These are phyloP conservation scores for Smittium mucronatum DNA, from an alignment of 371 early-diverging fungal species.

Conservation along the genomic window DNA sequence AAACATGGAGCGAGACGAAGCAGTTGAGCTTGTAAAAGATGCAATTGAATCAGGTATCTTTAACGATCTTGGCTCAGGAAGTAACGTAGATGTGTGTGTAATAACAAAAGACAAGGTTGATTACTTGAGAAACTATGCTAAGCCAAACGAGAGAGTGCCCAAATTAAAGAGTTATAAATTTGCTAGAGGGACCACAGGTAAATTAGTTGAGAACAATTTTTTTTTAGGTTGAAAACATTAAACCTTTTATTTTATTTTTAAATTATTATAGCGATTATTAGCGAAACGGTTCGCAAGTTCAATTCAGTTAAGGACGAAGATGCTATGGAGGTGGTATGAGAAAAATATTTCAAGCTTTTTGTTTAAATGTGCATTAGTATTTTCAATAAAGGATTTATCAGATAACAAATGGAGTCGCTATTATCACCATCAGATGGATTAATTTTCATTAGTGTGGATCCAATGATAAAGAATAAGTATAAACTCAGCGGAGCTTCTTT, in stretches of 20 bases:
- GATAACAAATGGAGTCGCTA: too few relatives aligned
- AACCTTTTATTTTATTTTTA: too few relatives aligned
- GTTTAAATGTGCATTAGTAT: too few relatives aligned
- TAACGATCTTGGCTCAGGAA: slow-evolving; percentile 99
- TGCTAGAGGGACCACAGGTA: slow-evolving; percentile 34
- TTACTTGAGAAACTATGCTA: slow-evolving; percentile 68
- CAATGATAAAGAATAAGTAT: too few relatives aligned
- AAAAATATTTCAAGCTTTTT: too few relatives aligned
- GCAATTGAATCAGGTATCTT: slow-evolving; percentile 98
- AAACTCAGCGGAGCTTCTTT: too few relatives aligned
- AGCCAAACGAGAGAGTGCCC: slow-evolving; percentile 75
- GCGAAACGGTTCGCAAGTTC: background rate
- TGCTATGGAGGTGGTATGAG: slow-evolving; percentile 5
- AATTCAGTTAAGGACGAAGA: background rate
- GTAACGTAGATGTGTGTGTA: slow-evolving; percentile 93
- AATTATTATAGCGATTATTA: slow-evolving; percentile 2
- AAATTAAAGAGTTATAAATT: slow-evolving; percentile 73
- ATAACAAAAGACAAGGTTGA: slow-evolving; percentile 74
- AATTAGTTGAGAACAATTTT: too few relatives aligned
- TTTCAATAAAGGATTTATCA: too few relatives aligned
- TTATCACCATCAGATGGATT: too few relatives aligned
- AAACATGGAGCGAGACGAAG: slow-evolving; percentile 85
- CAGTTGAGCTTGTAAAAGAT: slow-evolving; percentile 81
- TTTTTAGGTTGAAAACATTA: too few relatives aligned
- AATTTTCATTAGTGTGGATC: too few relatives aligned